Evolutionary conservation across 768 basidiomycete species (phyloP).

Genomic region (Naganishia kalamii): DNA sequence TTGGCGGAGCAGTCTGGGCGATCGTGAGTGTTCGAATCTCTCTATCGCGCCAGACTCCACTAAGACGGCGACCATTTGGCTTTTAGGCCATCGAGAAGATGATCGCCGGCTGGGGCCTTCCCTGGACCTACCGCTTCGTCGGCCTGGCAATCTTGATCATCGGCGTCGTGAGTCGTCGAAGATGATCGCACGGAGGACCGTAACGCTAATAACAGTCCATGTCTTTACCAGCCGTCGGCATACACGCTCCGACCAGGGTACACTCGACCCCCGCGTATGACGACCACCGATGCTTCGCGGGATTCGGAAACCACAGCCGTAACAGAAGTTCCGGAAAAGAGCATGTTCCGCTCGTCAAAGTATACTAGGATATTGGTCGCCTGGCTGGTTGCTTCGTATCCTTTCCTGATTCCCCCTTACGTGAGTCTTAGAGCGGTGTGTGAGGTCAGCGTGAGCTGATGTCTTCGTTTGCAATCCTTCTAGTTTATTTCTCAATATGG

Average conservation of each 20-base stretch:
- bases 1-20: slow-evolving; percentile 26
- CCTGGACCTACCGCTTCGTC: slow-evolving; percentile 19
- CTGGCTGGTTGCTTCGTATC: slow-evolving; percentile 25
- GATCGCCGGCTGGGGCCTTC: slow-evolving; percentile 17
- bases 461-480: not conserved
- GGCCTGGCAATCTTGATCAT: slow-evolving; percentile 5
- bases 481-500: slow-evolving; percentile 19
- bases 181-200: no score
- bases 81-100: slow-evolving; percentile 17
- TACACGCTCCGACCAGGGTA: slow-evolving; percentile 11
- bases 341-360: slow-evolving; percentile 24
- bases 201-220: not conserved
- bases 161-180: not conserved
- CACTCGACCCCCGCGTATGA: not conserved
- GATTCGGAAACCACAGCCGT: not conserved
- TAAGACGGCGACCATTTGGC: not conserved
- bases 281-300: not conserved
- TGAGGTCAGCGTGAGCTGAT: not conserved
- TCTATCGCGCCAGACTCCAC: not conserved
- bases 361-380: slow-evolving; percentile 19
- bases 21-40: slow-evolving; percentile 20
- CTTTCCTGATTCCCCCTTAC: slow-evolving; percentile 30
- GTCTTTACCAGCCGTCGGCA: slow-evolving; percentile 12
- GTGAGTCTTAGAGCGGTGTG: slow-evolving; percentile 11
- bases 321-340: slow-evolving; percentile 6